Percentiles rank a stretch among this genome's conserved stretches.
Evolutionary conservation across 1,139 yeast genomes (phyloP).

Genomic region (Meyerozyma athensensis): DNA sequence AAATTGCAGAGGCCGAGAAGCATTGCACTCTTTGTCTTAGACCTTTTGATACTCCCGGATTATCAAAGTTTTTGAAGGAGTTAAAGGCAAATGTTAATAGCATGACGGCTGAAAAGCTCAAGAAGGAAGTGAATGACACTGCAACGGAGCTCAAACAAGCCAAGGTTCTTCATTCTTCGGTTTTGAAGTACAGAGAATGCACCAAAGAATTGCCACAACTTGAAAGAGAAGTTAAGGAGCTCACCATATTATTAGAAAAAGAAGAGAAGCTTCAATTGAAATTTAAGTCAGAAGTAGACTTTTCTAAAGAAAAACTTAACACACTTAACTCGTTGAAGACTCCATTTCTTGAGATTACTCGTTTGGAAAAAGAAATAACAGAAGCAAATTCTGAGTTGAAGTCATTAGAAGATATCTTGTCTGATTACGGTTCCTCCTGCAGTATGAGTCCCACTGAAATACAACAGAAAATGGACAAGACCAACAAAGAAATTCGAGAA

Average conservation of each 20-base stretch:
- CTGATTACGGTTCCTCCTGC: slow-evolving; percentile 24
- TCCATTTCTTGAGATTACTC: slow-evolving; percentile 33
- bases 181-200: slow-evolving; percentile 1
- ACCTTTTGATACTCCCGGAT: slow-evolving; percentile 43
- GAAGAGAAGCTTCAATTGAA: slow-evolving; percentile 16
- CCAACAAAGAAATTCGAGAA: slow-evolving; percentile 38
- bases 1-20: slow-evolving; percentile 50
- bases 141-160: slow-evolving; percentile 10
- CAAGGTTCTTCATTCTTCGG: slow-evolving; percentile 9
- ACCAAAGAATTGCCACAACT: slow-evolving; percentile 17
- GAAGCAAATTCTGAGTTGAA: slow-evolving; percentile 29
- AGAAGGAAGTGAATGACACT: slow-evolving; percentile 8
- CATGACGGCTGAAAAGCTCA: slow-evolving; percentile 23
- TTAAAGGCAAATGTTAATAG: slow-evolving; percentile 35
- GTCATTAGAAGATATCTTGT: slow-evolving; percentile 33
- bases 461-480: slow-evolving; percentile 43
- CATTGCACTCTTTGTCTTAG: slow-evolving; percentile 66
- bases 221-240: slow-evolving; percentile 27
- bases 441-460: slow-evolving; percentile 44
- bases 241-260: slow-evolving; percentile 26
- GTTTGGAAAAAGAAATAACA: slow-evolving; percentile 33
- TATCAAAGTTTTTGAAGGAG: slow-evolving; percentile 27
- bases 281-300: slow-evolving; percentile 10
- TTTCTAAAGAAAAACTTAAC: slow-evolving; percentile 10
- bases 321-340: slow-evolving; percentile 15